Evolutionary conservation across 2,329 filamentous ascomycete genomes (phyloP).

Genomic region (Alternaria novae-zelandiae): DNA sequence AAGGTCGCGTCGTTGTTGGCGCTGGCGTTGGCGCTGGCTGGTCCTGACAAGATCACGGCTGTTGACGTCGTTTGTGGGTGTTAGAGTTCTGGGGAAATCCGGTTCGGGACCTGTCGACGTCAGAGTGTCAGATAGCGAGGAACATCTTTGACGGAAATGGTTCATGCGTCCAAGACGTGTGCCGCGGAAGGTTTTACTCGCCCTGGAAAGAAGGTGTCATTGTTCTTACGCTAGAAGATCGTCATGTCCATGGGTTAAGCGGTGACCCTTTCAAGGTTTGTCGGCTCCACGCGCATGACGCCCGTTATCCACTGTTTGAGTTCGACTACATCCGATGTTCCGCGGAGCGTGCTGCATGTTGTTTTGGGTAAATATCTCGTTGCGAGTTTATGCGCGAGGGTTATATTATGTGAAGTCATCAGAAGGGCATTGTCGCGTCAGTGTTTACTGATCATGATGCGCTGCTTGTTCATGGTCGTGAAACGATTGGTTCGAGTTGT

Average conservation of each 20-base stretch:
- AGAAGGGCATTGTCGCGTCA: neutral
- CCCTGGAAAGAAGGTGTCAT: neutral
- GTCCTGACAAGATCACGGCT: neutral
- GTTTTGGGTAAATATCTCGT: neutral
- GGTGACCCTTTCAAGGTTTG: neutral
- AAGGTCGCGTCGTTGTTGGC: neutral
- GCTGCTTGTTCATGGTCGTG: neutral
- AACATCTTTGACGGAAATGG: neutral
- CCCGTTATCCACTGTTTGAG: neutral
- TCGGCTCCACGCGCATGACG: neutral
- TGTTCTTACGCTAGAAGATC: neutral
- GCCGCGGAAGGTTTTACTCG: neutral
- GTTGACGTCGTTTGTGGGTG: neutral
- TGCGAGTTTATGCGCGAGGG: neutral
- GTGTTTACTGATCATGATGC: slow-evolving; percentile 13
- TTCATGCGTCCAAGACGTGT: neutral
- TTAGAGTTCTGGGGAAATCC: neutral
- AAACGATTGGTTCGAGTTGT: neutral
- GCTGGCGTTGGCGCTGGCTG: neutral
- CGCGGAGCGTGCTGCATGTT: neutral
- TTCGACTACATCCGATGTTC: neutral
- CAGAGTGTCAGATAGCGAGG: neutral
- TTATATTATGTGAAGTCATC: neutral
- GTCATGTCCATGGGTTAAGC: neutral
- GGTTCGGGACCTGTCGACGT: neutral